Conservation (phyloP, 805 yeast species). For the Candida easanensis region DNA sequence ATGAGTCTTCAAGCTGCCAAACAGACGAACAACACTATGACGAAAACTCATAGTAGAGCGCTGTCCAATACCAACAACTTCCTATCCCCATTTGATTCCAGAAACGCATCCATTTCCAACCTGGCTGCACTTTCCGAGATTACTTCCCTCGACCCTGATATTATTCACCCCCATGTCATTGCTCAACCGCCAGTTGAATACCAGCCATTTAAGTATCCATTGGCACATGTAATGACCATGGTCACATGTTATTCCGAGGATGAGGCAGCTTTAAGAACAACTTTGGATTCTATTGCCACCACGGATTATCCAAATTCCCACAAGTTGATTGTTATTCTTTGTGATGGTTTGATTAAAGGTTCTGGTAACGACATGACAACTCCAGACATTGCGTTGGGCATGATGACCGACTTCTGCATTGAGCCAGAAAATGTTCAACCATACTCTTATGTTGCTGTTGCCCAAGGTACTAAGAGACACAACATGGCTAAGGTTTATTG, state of each 20-base stretch:
- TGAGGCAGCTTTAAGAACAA: conserved; percentile 77
- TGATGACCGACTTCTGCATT: conserved; percentile 78
- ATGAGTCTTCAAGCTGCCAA: conserved; percentile 63
- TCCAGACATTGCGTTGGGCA: conserved; percentile 81
- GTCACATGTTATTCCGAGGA: conserved; percentile 97
- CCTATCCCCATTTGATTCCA: conserved; percentile 23
- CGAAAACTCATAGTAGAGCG: conserved; percentile 10
- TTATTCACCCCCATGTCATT: conserved; percentile 73
- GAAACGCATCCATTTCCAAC: conserved; percentile 25
- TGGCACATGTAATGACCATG: conserved; percentile 67
- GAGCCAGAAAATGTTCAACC: conserved; percentile 77
- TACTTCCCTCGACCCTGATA: conserved; percentile 51
- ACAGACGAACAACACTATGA: conserved; percentile 13
- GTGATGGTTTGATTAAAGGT: conserved; percentile 95
- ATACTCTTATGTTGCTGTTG: conserved; percentile 91
- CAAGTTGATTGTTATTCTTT: conserved; percentile 76
- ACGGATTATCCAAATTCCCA: conserved; percentile 96
- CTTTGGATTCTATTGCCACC: conserved; percentile 90
- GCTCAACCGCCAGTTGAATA: conserved; percentile 89
- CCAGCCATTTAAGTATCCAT: conserved; percentile 83
- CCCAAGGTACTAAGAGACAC: conserved; percentile 90
- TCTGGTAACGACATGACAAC: conserved; percentile 86
- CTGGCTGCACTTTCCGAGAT: conserved; percentile 28
- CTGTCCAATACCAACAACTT: conserved; percentile 14
- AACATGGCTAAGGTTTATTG: conserved; percentile 97